Evolutionary conservation across 1,284 basidiomycete species (phyloP).

Genomic region (Ustilago esculenta): DNA sequence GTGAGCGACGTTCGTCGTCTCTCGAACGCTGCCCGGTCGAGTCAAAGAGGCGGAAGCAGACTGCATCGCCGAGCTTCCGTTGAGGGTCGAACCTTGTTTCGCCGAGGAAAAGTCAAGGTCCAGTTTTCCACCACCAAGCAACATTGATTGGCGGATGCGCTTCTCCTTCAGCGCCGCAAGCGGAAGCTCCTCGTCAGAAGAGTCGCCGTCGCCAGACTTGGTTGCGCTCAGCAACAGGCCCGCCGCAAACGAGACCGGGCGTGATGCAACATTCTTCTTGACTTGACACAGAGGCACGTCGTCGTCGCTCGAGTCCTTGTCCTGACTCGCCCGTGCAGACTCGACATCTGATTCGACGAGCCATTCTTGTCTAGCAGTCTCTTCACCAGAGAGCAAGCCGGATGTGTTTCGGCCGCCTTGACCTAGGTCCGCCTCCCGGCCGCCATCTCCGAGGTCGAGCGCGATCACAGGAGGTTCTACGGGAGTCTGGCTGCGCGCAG

Average conservation of each 20-base stretch:
- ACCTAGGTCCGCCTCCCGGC: background rate
- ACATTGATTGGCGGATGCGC: conserved; percentile 35
- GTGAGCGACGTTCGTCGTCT: background rate
- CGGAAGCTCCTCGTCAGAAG: conserved; percentile 55
- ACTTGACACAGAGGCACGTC: conserved; percentile 55
- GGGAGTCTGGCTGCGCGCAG: conserved; percentile 22
- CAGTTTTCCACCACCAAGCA: conserved; percentile 41
- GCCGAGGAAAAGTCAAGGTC: conserved; percentile 45
- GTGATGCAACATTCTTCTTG: conserved; percentile 45
- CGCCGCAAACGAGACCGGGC: conserved; percentile 35
- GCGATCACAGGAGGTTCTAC: conserved; percentile 44
- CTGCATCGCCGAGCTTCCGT: background rate
- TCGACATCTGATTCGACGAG: conserved; percentile 43
- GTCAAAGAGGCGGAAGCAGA: conserved; percentile 15
- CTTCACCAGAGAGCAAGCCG: conserved; percentile 23
- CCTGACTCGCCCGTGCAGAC: conserved; percentile 9
- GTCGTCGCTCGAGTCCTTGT: conserved; percentile 45
- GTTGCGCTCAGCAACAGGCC: conserved; percentile 19
- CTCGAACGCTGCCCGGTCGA: conserved; percentile 12
- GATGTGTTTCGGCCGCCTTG: conserved; percentile 15
- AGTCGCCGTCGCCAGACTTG: conserved; percentile 22
- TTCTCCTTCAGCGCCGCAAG: conserved; percentile 56
- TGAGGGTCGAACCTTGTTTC: conserved; percentile 1
- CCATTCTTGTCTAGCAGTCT: conserved; percentile 45
- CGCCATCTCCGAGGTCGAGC: conserved; percentile 27